These are phyloP conservation scores for Diutina mesorugosa DNA, from an alignment of 1,139 yeast genomes.

Conservation along the genomic window DNA sequence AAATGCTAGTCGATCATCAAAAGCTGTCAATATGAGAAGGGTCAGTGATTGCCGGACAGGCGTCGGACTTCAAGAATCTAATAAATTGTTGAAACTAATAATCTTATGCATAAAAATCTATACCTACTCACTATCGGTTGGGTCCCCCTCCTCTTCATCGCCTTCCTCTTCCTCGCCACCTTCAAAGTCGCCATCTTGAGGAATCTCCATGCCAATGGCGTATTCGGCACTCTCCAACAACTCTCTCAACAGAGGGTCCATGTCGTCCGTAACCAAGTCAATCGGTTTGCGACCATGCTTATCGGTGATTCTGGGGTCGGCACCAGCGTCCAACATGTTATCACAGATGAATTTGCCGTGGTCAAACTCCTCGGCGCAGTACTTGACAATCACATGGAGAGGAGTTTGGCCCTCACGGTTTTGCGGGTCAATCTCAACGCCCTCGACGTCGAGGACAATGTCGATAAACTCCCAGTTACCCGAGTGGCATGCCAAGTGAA, in stretches of 20 bases:
- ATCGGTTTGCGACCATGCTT: conserved; percentile 53
- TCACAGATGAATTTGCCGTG: conserved; percentile 74
- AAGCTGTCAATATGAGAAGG: too few relatives aligned
- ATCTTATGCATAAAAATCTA: not conserved
- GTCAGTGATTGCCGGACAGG: too few relatives aligned
- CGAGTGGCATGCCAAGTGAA: conserved; percentile 69
- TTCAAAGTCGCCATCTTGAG: conserved; percentile 10
- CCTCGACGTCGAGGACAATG: conserved; percentile 70
- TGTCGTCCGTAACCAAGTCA: conserved; percentile 46
- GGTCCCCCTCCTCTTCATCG: conserved; percentile 6
- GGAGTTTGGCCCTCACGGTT: conserved; percentile 83
- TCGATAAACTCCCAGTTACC: conserved; percentile 89
- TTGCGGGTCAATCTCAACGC: conserved; percentile 77
- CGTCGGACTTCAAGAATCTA: too few relatives aligned
- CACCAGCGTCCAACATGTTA: conserved; percentile 82
- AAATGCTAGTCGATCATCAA: too few relatives aligned
- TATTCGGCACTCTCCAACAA: conserved; percentile 74
- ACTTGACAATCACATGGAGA: conserved; percentile 72
- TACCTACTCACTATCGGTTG: not conserved
- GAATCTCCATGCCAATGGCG: conserved; percentile 23
- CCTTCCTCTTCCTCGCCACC: conserved; percentile 12
- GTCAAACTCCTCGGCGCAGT: conserved; percentile 67
- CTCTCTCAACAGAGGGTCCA: conserved; percentile 35
- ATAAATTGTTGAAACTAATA: too few relatives aligned
- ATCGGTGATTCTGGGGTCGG: conserved; percentile 52